A percentile compares a stretch with the other conserved stretches of the same genome.
phyloP scores from a whole-genome alignment of 441 rosid genomes.

The Mallotus repandus region DNA sequence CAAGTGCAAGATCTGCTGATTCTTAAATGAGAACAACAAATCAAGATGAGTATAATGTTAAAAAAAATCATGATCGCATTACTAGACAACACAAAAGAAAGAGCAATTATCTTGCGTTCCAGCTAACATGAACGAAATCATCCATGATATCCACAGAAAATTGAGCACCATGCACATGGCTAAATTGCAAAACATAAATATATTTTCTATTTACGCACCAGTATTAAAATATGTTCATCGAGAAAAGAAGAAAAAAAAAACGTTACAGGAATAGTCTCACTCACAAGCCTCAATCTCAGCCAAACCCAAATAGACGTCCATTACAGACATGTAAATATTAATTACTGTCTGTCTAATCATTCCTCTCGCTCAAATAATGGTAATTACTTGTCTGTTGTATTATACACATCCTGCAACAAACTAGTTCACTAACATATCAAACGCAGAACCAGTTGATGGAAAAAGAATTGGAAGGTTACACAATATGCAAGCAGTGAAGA shows the following conservation, averaged over 20 bases:
- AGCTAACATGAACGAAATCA: no score
- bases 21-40: no score
- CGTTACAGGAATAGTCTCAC: conserved; percentile 10
- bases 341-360: background rate
- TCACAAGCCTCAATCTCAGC: conserved; percentile 3
- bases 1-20: no score
- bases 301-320: background rate
- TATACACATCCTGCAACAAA: background rate
- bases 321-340: background rate
- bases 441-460: background rate
- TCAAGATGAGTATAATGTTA: no score
- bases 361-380: background rate
- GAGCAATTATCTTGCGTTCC: no score
- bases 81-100: no score
- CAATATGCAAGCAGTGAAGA: background rate
- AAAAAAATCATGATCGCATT: no score
- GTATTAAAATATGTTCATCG: background rate
- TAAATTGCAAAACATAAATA: background rate
- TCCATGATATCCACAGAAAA: no score
- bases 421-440: conserved; percentile 2
- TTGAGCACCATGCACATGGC: no score
- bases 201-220: background rate
- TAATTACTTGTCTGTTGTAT: background rate
- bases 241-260: background rate
- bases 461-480: conserved; percentile 4